Evolutionary conservation across 257 asterid species (phyloP), one percentile per base, ranked within the genome.

Genomic region (Plantago elongata): DNA sequence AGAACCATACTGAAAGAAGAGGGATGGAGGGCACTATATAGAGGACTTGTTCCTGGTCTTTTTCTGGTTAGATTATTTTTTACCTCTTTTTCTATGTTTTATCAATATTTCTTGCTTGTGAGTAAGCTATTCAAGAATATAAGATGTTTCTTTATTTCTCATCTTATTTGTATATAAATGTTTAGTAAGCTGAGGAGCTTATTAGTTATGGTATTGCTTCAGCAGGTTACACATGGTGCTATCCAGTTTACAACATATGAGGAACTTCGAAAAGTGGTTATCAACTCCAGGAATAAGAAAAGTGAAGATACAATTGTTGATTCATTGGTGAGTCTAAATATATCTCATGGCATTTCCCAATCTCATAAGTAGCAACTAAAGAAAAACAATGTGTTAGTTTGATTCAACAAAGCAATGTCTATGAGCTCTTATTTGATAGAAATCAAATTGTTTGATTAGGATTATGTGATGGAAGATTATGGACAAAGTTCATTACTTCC

Each of bases 191-290:
- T 27, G n/a, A 45, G 48, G 29, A 70, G 77, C 45, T 62, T 52
- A 63, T 7, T 77, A 62, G 66, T 49, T 57, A 54, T 72, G 63
- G 46, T 77, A 62, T 73, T 73, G 71, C 63, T 73, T 78, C 82
- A 83, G 91, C 97, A 89, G 97, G 90, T 89, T 67, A 77, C 97
- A 0, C 99, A 89, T 76, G 97, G 96, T 46, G 97, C 97, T 59
- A 89, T 92, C 71, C 99, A 92, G 79, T 92, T 92, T 79, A 84
- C 99, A 22, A 79, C 90, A 54, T 92, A 92, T 16, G 97, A 87
- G 74, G 97, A 92, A 82, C 95, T 92, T 66, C 84, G 90, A 55
- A 92, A 80, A 74, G 54, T 68, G 72, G 65, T 77, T 62, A 46
- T 83, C 65, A 54, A 68, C 38, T 77, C 67, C 48, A 80, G 84